Percentiles rank a stretch among this genome's conserved stretches.
Evolutionary conservation across 352 stramenopile genomes (phyloP).

Genomic region (Aphanomyces astaci): DNA sequence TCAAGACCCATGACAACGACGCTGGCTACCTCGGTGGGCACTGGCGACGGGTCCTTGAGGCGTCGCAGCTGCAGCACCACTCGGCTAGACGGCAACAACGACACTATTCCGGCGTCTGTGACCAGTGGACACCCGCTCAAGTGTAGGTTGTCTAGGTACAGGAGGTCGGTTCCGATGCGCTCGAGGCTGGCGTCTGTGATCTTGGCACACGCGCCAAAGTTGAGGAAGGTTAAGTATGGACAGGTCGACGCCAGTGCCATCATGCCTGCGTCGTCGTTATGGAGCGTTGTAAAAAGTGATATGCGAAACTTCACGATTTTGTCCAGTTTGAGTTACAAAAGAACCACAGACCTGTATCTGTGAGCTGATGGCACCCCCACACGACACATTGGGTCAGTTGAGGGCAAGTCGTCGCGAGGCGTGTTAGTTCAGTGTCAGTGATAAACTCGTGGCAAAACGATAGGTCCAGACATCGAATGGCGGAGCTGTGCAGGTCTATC

Average conservation of each 20-base stretch:
- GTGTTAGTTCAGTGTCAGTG: not conserved
- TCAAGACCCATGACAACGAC: not conserved
- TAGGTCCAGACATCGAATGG: conserved; percentile 1
- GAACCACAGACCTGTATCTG: not conserved
- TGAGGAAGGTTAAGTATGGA: conserved; percentile 17
- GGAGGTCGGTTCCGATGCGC: conserved; percentile 4
- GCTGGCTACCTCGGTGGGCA: conserved; percentile 3
- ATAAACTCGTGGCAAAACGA: conserved; percentile 20
- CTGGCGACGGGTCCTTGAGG: not conserved
- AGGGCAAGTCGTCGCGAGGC: not conserved
- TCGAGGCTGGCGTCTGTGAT: conserved; percentile 10
- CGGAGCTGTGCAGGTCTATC: not conserved
- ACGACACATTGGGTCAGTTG: conserved; percentile 7
- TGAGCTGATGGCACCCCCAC: conserved; percentile 19
- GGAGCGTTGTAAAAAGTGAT: no score
- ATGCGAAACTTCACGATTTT: no score
- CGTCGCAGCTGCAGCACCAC: conserved; percentile 7
- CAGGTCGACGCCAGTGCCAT: conserved; percentile 6
- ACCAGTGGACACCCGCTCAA: conserved; percentile 17
- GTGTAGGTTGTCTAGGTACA: conserved; percentile 23
- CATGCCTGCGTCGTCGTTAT: conserved; percentile 6
- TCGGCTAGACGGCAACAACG: not conserved
- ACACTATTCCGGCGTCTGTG: conserved; percentile 2
- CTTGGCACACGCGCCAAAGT: conserved; percentile 19
- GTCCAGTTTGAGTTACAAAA: not conserved